These are phyloP conservation scores for Gyromitra esculenta DNA, from an alignment of 2,329 filamentous ascomycete species.

Conservation along the genomic window DNA sequence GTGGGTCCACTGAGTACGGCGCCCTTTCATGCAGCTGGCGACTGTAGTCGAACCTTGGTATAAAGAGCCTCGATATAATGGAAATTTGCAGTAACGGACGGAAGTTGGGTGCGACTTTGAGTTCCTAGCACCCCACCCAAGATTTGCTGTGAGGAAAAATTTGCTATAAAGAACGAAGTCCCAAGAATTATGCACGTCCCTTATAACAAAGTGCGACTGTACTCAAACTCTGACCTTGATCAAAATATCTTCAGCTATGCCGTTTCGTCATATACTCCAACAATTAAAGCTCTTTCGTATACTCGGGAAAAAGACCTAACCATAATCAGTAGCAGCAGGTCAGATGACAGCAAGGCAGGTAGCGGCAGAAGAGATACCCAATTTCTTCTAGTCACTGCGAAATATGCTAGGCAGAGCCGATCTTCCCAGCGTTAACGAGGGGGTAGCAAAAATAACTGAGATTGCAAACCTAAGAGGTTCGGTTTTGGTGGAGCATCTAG, in stretches of 20 bases:
- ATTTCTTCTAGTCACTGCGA: conserved; percentile 23
- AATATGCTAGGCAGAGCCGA: neutral
- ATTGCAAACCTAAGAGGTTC: neutral
- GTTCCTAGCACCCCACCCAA: no score
- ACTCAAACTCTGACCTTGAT: neutral
- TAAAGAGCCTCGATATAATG: no score
- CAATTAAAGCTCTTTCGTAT: conserved; percentile 40
- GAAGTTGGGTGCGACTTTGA: no score
- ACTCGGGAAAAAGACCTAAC: neutral
- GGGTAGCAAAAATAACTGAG: conserved; percentile 2
- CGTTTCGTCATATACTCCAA: conserved; percentile 40
- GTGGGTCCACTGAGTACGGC: neutral
- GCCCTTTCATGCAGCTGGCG: conserved; percentile 8
- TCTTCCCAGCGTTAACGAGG: neutral
- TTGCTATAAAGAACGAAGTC: no score
- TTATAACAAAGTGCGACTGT: no score
- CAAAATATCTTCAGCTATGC: neutral
- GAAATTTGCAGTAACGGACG: no score
- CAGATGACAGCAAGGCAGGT: neutral
- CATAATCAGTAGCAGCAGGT: neutral
- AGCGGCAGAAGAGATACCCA: neutral
- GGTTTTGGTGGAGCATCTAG: neutral
- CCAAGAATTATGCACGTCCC: no score
- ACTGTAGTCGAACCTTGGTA: neutral
- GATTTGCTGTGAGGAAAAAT: no score